Evolutionary conservation across 768 basidiomycete genomes (phyloP).

Genomic region (Leccinum incarnatum): DNA sequence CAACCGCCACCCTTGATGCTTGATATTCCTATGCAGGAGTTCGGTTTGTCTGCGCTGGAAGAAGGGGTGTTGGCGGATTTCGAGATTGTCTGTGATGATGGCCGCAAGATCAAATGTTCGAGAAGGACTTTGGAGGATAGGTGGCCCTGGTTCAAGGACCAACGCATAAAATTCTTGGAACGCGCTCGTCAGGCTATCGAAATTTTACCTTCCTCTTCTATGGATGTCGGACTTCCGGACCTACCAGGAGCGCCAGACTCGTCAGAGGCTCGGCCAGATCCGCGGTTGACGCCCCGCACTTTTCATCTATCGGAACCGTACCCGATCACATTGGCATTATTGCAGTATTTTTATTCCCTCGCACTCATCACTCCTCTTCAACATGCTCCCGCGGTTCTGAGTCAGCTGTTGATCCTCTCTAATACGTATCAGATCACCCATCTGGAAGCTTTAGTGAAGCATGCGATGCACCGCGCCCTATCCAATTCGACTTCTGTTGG

Average conservation of each 20-base stretch:
- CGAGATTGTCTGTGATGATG: slow-evolving; percentile 90
- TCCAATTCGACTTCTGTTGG: slow-evolving; percentile 84
- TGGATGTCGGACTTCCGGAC: slow-evolving; percentile 63
- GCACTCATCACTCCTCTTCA: slow-evolving; percentile 88
- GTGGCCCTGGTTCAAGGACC: slow-evolving; percentile 93
- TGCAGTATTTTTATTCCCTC: slow-evolving; percentile 93
- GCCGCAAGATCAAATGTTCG: slow-evolving; percentile 77
- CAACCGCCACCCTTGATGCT: slow-evolving; percentile 71
- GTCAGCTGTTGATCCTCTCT: slow-evolving; percentile 79
- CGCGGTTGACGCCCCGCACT: slow-evolving; percentile 74
- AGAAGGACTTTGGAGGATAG: slow-evolving; percentile 82
- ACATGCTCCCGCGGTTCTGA: slow-evolving; percentile 84
- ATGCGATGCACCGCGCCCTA: slow-evolving; percentile 89
- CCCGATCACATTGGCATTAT: slow-evolving; percentile 79
- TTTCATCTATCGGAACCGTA: slow-evolving; percentile 87
- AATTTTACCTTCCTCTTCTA: slow-evolving; percentile 54
- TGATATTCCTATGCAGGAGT: slow-evolving; percentile 73
- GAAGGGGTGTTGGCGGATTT: slow-evolving; percentile 85
- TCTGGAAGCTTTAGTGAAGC: slow-evolving; percentile 78
- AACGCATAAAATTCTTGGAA: slow-evolving; percentile 56
- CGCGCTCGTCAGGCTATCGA: slow-evolving; percentile 57
- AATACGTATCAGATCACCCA: slow-evolving; percentile 79
- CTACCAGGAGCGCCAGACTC: slow-evolving; percentile 49
- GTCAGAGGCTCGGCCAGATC: slow-evolving; percentile 62
- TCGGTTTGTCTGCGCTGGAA: slow-evolving; percentile 82